Percentiles rank a stretch among this genome's conserved stretches.
Evolutionary conservation across 805 yeast species (phyloP).

Genomic region (Nakazawaea holstii): DNA sequence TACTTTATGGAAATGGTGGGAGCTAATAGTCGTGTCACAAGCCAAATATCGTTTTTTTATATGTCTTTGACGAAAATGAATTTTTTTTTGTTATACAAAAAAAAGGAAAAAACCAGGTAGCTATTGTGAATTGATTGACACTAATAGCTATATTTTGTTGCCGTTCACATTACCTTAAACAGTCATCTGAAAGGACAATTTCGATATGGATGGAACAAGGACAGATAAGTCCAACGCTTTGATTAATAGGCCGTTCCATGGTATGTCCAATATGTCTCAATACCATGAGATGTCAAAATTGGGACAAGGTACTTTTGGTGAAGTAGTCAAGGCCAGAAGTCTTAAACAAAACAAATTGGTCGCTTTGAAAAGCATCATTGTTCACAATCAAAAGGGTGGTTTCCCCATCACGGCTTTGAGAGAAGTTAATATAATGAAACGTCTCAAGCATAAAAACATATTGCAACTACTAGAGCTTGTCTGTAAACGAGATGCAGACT

Average conservation of each 20-base stretch:
- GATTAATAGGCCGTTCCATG: slow-evolving; percentile 10
- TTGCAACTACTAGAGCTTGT: slow-evolving; percentile 78
- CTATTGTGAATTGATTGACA: no score
- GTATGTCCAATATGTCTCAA: slow-evolving; percentile 25
- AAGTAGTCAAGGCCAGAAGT: slow-evolving; percentile 50
- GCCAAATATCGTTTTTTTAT: no score
- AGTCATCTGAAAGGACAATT: no score
- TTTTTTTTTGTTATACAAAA: no score
- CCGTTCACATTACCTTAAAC: no score
- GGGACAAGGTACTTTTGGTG: slow-evolving; percentile 84
- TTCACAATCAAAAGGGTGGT: slow-evolving; percentile 71
- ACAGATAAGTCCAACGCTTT: not conserved
- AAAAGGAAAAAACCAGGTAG: no score
- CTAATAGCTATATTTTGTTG: no score
- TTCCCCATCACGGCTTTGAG: slow-evolving; percentile 95
- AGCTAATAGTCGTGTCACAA: no score
- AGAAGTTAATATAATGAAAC: slow-evolving; percentile 79
- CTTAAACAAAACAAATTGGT: slow-evolving; percentile 54
- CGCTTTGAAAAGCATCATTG: slow-evolving; percentile 82
- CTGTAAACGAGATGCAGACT: slow-evolving; percentile 35
- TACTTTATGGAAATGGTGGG: no score
- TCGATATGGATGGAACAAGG: not conserved
- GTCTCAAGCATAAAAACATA: slow-evolving; percentile 63
- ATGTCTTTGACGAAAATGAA: no score
- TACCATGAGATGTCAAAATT: slow-evolving; percentile 37